Percentiles rank a stretch among this genome's conserved stretches.
phyloP scores from a whole-genome alignment of 176 grass and related monocot species.

The Saccharum officinarum region DNA sequence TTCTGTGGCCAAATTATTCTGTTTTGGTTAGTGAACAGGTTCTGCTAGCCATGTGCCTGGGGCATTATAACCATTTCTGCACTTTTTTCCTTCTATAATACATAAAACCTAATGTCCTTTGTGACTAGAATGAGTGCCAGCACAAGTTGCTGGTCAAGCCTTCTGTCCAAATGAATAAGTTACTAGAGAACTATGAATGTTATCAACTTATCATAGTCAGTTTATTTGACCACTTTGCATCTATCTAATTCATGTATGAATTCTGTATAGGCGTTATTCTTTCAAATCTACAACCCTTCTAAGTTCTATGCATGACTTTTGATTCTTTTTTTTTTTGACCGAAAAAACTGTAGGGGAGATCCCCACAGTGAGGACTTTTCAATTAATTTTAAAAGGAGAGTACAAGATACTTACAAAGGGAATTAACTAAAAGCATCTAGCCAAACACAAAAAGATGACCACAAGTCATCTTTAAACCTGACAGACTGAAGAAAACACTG shows the following conservation, averaged over 20 bases:
- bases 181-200: background rate
- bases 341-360: too few species aligned
- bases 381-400: too few species aligned
- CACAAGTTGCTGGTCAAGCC: background rate
- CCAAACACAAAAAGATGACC: too few species aligned
- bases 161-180: background rate
- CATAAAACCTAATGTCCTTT: background rate
- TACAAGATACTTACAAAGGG: too few species aligned
- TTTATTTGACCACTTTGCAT: background rate
- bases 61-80: background rate
- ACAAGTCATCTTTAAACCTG: too few species aligned
- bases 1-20: background rate
- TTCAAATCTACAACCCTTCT: background rate
- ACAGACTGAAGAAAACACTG: too few species aligned
- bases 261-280: background rate
- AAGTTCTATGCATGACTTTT: background rate
- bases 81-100: background rate
- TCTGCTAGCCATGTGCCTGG: background rate
- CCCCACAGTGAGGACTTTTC: too few species aligned
- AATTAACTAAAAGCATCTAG: too few species aligned
- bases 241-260: background rate
- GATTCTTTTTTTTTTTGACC: too few species aligned
- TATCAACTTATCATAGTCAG: background rate
- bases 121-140: background rate
- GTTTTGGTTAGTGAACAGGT: background rate